These are phyloP conservation scores for Candida sp. DNA, from an alignment of 1,139 yeast species.

Conservation along the genomic window DNA sequence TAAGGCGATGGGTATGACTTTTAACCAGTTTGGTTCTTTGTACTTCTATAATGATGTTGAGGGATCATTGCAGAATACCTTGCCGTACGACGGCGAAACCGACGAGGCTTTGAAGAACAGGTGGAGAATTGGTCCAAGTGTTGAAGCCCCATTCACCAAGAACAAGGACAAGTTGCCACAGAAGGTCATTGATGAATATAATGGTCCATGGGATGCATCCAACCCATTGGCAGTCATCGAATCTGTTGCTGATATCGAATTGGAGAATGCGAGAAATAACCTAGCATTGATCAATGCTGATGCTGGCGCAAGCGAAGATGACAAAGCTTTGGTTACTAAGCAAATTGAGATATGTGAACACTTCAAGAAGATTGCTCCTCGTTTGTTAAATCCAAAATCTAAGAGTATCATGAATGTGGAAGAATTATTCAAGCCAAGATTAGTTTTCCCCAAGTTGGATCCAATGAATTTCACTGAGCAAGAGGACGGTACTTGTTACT, in stretches of 20 bases:
- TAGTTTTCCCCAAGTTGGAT: constrained; percentile 83
- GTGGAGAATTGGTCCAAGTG: constrained; percentile 93
- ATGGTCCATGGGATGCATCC: constrained; percentile 79
- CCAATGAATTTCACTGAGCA: constrained; percentile 80
- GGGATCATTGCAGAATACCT: constrained; percentile 38
- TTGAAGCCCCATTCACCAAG: constrained; percentile 79
- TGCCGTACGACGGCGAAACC: constrained; percentile 71
- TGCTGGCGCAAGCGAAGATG: constrained; percentile 46
- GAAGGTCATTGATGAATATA: constrained; percentile 45
- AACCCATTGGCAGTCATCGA: constrained; percentile 63
- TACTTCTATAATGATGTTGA: constrained; percentile 72
- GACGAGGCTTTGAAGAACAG: constrained; percentile 58
- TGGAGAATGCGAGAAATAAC: constrained; percentile 63
- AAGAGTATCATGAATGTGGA: constrained; percentile 59
- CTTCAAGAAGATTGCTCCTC: constrained; percentile 56
- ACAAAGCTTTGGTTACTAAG: constrained; percentile 43
- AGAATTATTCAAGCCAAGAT: constrained; percentile 72
- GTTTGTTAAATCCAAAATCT: constrained; percentile 55
- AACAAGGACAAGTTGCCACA: constrained; percentile 55
- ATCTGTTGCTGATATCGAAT: constrained; percentile 69
- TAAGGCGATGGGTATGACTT: constrained; percentile 53
- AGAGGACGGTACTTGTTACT: constrained; percentile 41
- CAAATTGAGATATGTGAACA: constrained; percentile 65
- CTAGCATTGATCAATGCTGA: constrained; percentile 60
- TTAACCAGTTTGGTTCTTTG: constrained; percentile 80